These are phyloP conservation scores for Albophoma yamanashiensis DNA, from an alignment of 2,329 filamentous ascomycete species.

Conservation along the genomic window DNA sequence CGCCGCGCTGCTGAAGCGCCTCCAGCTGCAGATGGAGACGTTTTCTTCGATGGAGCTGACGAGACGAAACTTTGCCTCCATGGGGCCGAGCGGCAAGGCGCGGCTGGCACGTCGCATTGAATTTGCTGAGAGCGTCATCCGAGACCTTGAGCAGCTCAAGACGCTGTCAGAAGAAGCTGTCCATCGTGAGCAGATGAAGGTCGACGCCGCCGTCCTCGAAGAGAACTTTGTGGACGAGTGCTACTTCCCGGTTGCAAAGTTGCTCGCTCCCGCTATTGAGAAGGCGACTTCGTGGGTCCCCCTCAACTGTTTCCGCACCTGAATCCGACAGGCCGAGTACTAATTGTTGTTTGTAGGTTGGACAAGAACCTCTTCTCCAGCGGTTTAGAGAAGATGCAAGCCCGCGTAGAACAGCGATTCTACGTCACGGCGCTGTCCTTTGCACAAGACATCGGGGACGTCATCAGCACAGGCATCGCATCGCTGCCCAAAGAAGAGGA, in stretches of 20 bases:
- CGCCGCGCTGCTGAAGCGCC: conserved; percentile 80
- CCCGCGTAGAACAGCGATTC: conserved; percentile 40
- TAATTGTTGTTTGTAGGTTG: conserved; percentile 38
- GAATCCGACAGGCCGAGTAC: conserved; percentile 6
- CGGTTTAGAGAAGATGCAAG: conserved; percentile 38
- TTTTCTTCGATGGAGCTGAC: conserved; percentile 98
- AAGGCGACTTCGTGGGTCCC: conserved; percentile 67
- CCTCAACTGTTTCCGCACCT: conserved; percentile 4
- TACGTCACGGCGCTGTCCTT: conserved; percentile 50
- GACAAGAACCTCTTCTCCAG: conserved; percentile 52
- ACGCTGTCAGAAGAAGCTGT: conserved; percentile 60
- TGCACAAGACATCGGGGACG: conserved; percentile 42
- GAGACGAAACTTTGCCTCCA: conserved; percentile 85
- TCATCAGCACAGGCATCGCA: conserved; percentile 43
- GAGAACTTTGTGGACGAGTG: conserved; percentile 74
- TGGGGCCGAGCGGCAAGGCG: conserved; percentile 75
- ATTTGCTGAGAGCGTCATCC: conserved; percentile 67
- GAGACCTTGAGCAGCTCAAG: conserved; percentile 69
- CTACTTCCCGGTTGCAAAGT: conserved; percentile 78
- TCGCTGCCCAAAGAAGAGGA: conserved; percentile 20
- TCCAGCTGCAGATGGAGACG: conserved; percentile 90
- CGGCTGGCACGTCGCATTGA: conserved; percentile 74
- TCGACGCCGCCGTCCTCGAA: conserved; percentile 66
- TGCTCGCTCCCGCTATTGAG: conserved; percentile 68
- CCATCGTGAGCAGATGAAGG: conserved; percentile 65